Evolutionary conservation across 2,329 filamentous ascomycete genomes (phyloP).

Genomic region (Thelonectria olida): DNA sequence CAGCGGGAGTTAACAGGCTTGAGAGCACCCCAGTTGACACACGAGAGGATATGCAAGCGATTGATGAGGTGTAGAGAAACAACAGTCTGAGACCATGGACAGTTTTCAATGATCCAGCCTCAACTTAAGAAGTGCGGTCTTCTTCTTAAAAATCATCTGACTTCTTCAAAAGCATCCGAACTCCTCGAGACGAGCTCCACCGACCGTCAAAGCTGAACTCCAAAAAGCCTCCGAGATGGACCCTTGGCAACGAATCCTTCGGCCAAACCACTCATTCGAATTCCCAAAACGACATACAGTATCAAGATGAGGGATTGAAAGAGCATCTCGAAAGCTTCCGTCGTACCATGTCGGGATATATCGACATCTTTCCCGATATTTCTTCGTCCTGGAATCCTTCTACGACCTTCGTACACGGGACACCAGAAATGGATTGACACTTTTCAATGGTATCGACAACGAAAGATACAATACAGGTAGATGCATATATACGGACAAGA

Average conservation of each 20-base stretch:
- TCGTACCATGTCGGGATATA: conserved; percentile 23
- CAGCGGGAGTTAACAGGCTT: too few species aligned
- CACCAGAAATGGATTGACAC: too few species aligned
- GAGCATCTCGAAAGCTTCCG: not conserved
- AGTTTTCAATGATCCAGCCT: not conserved
- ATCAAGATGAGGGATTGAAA: too few species aligned
- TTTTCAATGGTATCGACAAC: too few species aligned
- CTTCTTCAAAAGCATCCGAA: conserved; percentile 8
- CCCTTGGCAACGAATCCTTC: not conserved
- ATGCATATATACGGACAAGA: too few species aligned
- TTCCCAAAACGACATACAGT: too few species aligned
- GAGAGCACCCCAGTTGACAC: too few species aligned
- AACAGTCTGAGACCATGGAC: not conserved
- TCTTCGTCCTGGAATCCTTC: conserved; percentile 1
- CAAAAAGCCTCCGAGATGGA: conserved; percentile 17
- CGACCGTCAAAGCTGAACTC: too few species aligned
- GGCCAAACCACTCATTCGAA: too few species aligned
- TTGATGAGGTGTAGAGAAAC: not conserved
- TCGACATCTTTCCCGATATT: not conserved
- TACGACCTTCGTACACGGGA: too few species aligned
- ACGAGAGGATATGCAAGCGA: too few species aligned
- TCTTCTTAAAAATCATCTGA: not conserved
- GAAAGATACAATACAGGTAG: too few species aligned
- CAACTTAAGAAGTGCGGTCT: not conserved
- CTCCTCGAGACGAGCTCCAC: not conserved